phyloP scores from a whole-genome alignment of 1,284 basidiomycete species.

The Ustilago loliicola region DNA sequence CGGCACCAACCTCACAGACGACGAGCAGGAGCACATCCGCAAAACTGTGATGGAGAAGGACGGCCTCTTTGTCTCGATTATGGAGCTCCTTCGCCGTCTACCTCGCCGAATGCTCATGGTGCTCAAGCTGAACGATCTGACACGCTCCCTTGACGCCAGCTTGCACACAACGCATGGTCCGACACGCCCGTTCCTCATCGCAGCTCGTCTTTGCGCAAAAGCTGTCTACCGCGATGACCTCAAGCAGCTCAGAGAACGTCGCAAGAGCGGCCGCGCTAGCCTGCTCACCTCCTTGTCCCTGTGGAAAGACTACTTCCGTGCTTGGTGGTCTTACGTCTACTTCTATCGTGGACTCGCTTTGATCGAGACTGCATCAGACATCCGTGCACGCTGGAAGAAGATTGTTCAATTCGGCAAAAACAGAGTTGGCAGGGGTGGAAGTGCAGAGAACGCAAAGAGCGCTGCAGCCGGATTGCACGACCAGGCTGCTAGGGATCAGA shows the following conservation, averaged over 20 bases:
- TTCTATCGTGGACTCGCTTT: constrained; percentile 66
- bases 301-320: constrained; percentile 74
- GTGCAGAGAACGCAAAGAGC: constrained; percentile 48
- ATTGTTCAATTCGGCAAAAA: constrained; percentile 49
- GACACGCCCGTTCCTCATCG: constrained; percentile 80
- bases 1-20: constrained; percentile 54
- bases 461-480: constrained; percentile 55
- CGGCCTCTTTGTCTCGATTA: constrained; percentile 64
- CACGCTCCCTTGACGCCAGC: constrained; percentile 74
- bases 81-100: constrained; percentile 65
- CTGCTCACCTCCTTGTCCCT: constrained; percentile 34
- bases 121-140: constrained; percentile 69
- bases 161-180: constrained; percentile 74
- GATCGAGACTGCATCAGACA: constrained; percentile 62
- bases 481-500: constrained; percentile 40
- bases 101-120: constrained; percentile 70
- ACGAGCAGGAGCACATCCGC: constrained; percentile 69
- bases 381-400: constrained; percentile 48
- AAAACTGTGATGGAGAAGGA: constrained; percentile 70
- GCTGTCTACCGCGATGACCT: constrained; percentile 86
- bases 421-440: constrained; percentile 38
- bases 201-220: constrained; percentile 87
- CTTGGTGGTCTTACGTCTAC: constrained; percentile 61
- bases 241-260: constrained; percentile 70
- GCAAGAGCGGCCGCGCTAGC: constrained; percentile 31